A percentile compares a stretch with the other conserved stretches of the same genome.
Conservation (phyloP, 1,139 yeast genomes). For the Ogataea hybrid region DNA sequence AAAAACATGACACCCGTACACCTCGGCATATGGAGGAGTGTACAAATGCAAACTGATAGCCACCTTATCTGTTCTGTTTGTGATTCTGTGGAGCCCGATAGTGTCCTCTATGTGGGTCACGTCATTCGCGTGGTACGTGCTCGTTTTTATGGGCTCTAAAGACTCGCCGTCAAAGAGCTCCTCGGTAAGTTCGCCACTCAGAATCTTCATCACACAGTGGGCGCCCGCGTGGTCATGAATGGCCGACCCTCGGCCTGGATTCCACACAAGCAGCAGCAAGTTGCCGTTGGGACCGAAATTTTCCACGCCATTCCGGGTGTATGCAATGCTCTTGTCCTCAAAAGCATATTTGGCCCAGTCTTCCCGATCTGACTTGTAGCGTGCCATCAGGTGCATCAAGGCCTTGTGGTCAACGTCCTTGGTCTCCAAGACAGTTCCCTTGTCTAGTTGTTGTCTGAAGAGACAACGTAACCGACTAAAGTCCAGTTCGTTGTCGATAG, state of each 20-base stretch:
- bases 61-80: conserved; percentile 44
- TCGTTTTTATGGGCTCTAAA: conserved; percentile 30
- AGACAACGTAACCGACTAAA: conserved; percentile 14
- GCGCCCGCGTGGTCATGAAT: conserved; percentile 80
- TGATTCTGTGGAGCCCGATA: conserved; percentile 66
- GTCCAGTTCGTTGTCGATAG: conserved; percentile 1
- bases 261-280: conserved; percentile 67
- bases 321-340: conserved; percentile 48
- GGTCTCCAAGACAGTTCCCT: conserved; percentile 29
- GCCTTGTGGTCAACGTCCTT: conserved; percentile 54
- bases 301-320: conserved; percentile 64
- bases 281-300: conserved; percentile 70
- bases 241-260: conserved; percentile 62
- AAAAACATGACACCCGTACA: conserved; percentile 64
- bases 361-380: conserved; percentile 44
- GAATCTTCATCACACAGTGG: conserved; percentile 65
- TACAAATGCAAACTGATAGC: conserved; percentile 73
- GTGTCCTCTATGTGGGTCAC: conserved; percentile 69
- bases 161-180: conserved; percentile 55
- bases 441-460: conserved; percentile 13
- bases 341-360: conserved; percentile 66
- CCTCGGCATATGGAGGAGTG: conserved; percentile 76
- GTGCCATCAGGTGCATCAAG: conserved; percentile 46
- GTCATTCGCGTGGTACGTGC: conserved; percentile 41
- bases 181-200: conserved; percentile 60